Base-by-base conservation (phyloP, 495 filamentous ascomycete genomes). In the Talaromyces stipitatus region DNA sequence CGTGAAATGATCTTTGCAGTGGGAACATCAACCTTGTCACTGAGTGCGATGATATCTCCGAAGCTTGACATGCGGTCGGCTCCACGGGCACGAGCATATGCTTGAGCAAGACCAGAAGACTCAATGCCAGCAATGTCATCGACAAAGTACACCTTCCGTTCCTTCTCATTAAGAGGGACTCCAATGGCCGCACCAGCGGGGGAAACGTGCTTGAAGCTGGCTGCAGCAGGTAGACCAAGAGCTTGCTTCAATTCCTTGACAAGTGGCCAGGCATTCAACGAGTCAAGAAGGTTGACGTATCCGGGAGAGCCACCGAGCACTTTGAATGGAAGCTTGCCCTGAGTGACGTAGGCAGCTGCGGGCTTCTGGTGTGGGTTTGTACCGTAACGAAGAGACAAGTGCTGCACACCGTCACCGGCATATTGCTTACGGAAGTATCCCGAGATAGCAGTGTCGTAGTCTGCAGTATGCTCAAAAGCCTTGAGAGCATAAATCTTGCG, bases 141-240 rank as follows among this genome's bases (percentile, higher is more conserved):
- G 27, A 97, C 95, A 83, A 98, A 96, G 77, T 94, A 97, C 26
- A 97, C 92, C 77, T 95, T 92, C 74, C 87, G 84, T 79, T 98
- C 94, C 53, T 87, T 85, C 52, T 90, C 84, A 58, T 73, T 90
- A 62, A 98, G 79, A 32, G 88, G 89, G 22, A 91, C 80, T 59
- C 92, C 94, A 65, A 98, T 91, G 55, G 94, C 94, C 48, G 94
- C 94, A 61, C 94, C 94, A 36, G 94, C 94, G 7, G 94, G 94
- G 4, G 95, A 97, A 36, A 97, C 94, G 68, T 97, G 95, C 82
- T 98, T 98, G 86, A 98, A 98, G 70, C 89, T 95, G 50, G 94
- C 92, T 18, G 94, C 95, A 24, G 94, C 94, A n/a, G 95, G 89
- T 66, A 85, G 83, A 61, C 86, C 82, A 3, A 96, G 82, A 29